Evolutionary conservation across 139 green algal genomes (phyloP).

Genomic region (Choricystis sp.): DNA sequence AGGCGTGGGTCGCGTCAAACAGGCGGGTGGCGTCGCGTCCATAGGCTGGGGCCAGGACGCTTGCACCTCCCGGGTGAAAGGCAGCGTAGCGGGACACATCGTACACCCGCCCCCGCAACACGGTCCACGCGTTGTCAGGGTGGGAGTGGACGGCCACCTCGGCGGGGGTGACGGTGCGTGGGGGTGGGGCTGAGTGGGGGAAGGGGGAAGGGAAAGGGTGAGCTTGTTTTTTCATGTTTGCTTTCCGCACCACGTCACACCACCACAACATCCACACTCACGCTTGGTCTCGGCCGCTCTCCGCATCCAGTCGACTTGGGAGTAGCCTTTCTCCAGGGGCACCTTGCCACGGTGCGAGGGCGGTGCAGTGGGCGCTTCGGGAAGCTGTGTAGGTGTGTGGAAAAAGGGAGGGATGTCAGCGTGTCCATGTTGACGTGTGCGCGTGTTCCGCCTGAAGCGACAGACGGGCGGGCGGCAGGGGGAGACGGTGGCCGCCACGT

Average conservation of each 20-base stretch:
- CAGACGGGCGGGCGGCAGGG: background rate
- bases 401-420: too few relatives aligned
- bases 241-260: too few relatives aligned
- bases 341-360: conserved; percentile 17
- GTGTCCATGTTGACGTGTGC: too few relatives aligned
- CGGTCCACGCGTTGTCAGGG: conserved; percentile 77
- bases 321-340: conserved; percentile 70
- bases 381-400: conserved; percentile 6
- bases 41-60: conserved; percentile 47
- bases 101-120: conserved; percentile 59
- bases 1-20: conserved; percentile 66
- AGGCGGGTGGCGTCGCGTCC: conserved; percentile 74
- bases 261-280: background rate
- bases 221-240: too few relatives aligned
- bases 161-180: conserved; percentile 42
- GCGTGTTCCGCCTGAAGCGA: conserved; percentile 6
- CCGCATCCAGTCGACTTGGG: conserved; percentile 73
- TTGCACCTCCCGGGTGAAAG: conserved; percentile 66
- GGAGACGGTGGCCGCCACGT: too few relatives aligned
- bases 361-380: background rate
- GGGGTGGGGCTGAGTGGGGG: conserved; percentile 10
- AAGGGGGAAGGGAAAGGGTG: conserved; percentile 16
- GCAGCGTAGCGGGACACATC: conserved; percentile 65
- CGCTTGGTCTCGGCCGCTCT: background rate
- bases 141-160: conserved; percentile 71